These are phyloP conservation scores for Elsinoe ampelina DNA, from an alignment of 2,329 filamentous ascomycete species.

Conservation along the genomic window DNA sequence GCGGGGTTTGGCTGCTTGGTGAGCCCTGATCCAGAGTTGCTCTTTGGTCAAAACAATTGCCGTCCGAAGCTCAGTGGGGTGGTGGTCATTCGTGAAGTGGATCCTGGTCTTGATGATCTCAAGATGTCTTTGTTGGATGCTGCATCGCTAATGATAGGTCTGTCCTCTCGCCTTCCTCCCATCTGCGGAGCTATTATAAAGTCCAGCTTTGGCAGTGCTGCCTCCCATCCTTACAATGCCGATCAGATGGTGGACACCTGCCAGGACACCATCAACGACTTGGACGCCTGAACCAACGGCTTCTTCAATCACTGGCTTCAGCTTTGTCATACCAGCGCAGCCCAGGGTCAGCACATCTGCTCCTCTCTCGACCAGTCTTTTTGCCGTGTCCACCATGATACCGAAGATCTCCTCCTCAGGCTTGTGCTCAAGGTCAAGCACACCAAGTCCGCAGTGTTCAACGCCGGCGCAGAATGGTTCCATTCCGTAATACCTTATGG, in stretches of 20 bases:
- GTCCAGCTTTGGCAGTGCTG: slow-evolving; percentile 37
- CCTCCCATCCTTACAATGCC: slow-evolving; percentile 39
- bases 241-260: slow-evolving; percentile 39
- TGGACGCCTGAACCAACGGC: slow-evolving; percentile 39
- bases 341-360: slow-evolving; percentile 38
- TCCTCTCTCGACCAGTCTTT: slow-evolving; percentile 32
- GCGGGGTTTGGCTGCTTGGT: slow-evolving; percentile 10
- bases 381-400: slow-evolving; percentile 32
- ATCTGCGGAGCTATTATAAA: slow-evolving; percentile 33
- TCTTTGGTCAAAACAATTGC: not conserved
- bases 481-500: slow-evolving; percentile 35
- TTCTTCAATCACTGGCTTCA: slow-evolving; percentile 38
- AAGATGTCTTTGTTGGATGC: not conserved
- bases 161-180: slow-evolving; percentile 33
- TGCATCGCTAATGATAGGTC: slow-evolving; percentile 26
- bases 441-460: slow-evolving; percentile 34
- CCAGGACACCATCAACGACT: slow-evolving; percentile 44
- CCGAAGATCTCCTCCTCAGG: slow-evolving; percentile 32
- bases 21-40: not conserved
- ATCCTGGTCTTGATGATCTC: not conserved
- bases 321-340: slow-evolving; percentile 42
- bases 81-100: not conserved
- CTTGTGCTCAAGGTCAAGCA: slow-evolving; percentile 37
- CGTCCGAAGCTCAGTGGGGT: not conserved
- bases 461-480: slow-evolving; percentile 36